A percentile compares a stretch with the other conserved stretches of the same genome.
Conservation (phyloP, 1,139 yeast species). For the Suhomyces coccinellae region DNA sequence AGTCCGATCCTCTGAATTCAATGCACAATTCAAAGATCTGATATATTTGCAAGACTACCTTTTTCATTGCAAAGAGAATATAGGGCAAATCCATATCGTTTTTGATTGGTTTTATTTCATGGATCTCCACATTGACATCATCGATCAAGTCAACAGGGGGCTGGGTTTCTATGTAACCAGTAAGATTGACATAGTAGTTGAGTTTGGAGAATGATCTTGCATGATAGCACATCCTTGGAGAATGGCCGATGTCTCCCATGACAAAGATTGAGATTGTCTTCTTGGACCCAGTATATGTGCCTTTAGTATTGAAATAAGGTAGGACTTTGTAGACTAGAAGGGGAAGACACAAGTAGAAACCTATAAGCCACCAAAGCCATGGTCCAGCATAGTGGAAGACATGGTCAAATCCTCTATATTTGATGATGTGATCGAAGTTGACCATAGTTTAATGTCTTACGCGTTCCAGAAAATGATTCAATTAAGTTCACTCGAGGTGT, state of each 20-base stretch:
- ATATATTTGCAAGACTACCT: slow-evolving; percentile 58
- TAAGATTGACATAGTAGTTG: slow-evolving; percentile 75
- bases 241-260: slow-evolving; percentile 91
- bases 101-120: slow-evolving; percentile 47
- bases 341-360: slow-evolving; percentile 37
- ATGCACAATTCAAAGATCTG: slow-evolving; percentile 49
- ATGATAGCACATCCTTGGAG: slow-evolving; percentile 94
- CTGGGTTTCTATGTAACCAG: slow-evolving; percentile 75
- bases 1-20: slow-evolving; percentile 62
- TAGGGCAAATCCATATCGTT: slow-evolving; percentile 52
- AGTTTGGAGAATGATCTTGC: slow-evolving; percentile 71
- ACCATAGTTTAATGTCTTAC: slow-evolving; percentile 8
- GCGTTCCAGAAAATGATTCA: background rate
- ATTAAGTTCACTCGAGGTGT: background rate
- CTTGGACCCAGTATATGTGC: slow-evolving; percentile 26
- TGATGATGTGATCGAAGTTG: slow-evolving; percentile 15
- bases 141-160: slow-evolving; percentile 54
- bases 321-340: slow-evolving; percentile 36
- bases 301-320: slow-evolving; percentile 29
- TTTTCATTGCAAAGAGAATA: slow-evolving; percentile 55
- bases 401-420: slow-evolving; percentile 32
- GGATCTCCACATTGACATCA: slow-evolving; percentile 52
- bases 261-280: slow-evolving; percentile 74
- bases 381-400: slow-evolving; percentile 34
- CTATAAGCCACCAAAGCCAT: slow-evolving; percentile 41